Percentiles rank a stretch among this genome's conserved stretches.
These are phyloP conservation scores for Arabis alpina DNA, from an alignment of 345 rosid genomes.

Conservation along the genomic window DNA sequence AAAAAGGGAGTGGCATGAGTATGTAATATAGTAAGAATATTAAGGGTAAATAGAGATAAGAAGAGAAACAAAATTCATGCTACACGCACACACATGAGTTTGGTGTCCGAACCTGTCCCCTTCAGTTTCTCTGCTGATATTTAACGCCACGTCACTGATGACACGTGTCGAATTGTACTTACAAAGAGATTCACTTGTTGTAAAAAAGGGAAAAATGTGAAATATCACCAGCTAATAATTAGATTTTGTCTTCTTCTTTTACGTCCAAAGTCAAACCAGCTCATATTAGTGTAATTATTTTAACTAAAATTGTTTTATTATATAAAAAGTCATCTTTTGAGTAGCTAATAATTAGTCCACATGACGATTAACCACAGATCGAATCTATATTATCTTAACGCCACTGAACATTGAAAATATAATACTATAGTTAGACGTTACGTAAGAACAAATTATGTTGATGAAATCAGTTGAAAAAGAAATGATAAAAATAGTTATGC, in stretches of 20 bases:
- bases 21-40: neutral
- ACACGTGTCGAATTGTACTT: neutral
- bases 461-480: neutral
- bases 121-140: neutral
- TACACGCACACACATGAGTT: neutral
- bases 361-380: too few relatives aligned
- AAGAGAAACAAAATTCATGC: neutral
- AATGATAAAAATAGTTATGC: too few relatives aligned
- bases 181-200: neutral
- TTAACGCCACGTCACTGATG: neutral
- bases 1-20: neutral
- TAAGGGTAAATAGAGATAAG: neutral
- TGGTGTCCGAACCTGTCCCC: neutral
- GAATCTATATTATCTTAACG: too few relatives aligned
- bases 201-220: neutral
- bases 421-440: neutral
- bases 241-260: neutral
- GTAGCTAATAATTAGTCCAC: too few relatives aligned
- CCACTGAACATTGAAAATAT: too few relatives aligned
- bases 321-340: too few relatives aligned
- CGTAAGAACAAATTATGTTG: neutral
- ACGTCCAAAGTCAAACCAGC: slow-evolving; percentile 3
- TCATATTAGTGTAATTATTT: neutral
- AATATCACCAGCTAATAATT: slow-evolving; percentile 7
- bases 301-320: too few relatives aligned